phyloP scores from a whole-genome alignment of 805 yeast species.

The Metschnikowia vanudenii region DNA sequence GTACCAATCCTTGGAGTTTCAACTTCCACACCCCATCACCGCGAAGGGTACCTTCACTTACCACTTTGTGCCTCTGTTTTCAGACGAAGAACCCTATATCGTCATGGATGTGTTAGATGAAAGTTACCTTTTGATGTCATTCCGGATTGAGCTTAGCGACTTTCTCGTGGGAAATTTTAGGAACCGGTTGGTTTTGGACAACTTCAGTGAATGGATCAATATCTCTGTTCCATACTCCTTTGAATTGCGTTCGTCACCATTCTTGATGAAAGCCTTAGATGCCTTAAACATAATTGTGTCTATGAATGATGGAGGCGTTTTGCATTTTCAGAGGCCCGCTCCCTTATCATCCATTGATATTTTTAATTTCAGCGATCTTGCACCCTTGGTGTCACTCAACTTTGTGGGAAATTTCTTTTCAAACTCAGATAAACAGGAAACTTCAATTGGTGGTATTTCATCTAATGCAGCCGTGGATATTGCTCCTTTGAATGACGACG shows the following conservation, averaged over 20 bases:
- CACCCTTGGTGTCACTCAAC: conserved; percentile 34
- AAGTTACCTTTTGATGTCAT: conserved; percentile 50
- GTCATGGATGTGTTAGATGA: conserved; percentile 56
- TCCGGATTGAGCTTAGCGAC: conserved; percentile 42
- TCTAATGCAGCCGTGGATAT: conserved; percentile 45
- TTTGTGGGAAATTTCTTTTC: conserved; percentile 26
- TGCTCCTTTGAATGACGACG: conserved; percentile 34
- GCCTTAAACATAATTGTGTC: conserved; percentile 50
- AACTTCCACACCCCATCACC: conserved; percentile 23
- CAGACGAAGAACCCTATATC: conserved; percentile 30
- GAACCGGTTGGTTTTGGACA: conserved; percentile 25
- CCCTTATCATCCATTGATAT: conserved; percentile 39
- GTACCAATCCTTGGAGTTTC: conserved; percentile 33
- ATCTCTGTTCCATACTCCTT: conserved; percentile 65
- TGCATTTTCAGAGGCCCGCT: conserved; percentile 49
- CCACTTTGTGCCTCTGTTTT: conserved; percentile 15
- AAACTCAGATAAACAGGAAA: conserved; percentile 13
- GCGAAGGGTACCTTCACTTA: conserved; percentile 15
- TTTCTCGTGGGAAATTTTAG: conserved; percentile 32
- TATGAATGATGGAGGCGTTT: conserved; percentile 74
- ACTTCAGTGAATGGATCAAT: conserved; percentile 58
- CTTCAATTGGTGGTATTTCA: conserved; percentile 36
- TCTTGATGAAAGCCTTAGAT: conserved; percentile 48
- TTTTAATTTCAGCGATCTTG: conserved; percentile 50
- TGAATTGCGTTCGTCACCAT: conserved; percentile 47